Evolutionary conservation across 805 yeast genomes (phyloP).

Genomic region (Monosporozyma unispora): DNA sequence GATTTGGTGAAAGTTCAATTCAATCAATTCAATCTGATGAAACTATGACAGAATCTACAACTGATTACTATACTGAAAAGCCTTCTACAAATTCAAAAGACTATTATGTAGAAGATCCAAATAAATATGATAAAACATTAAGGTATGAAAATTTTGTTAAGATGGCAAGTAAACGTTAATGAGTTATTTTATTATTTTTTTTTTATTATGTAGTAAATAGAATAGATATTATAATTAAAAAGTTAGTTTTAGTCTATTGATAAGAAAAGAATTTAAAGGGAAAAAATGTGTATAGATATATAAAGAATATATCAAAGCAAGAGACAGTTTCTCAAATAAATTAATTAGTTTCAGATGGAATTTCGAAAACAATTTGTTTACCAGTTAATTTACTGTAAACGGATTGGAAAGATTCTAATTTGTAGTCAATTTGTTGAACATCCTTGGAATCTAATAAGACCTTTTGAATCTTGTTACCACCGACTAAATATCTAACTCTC

Average conservation of each 20-base stretch:
- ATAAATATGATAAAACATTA: constrained; percentile 4
- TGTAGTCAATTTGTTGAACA: constrained; percentile 93
- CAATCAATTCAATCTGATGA: not conserved
- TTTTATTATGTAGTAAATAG: too few species aligned
- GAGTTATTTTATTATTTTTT: too few species aligned
- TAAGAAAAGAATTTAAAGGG: constrained; percentile 6
- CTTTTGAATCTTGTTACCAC: constrained; percentile 98
- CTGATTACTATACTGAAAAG: too few species aligned
- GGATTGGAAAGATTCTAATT: constrained; percentile 98
- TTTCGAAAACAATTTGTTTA: constrained; percentile 98
- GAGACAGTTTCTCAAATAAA: constrained; percentile 4
- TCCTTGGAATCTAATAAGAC: constrained; percentile 97
- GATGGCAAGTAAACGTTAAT: constrained; percentile 7
- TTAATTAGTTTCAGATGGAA: constrained; percentile 45
- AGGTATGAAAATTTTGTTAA: constrained; percentile 17
- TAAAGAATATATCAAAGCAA: too few species aligned
- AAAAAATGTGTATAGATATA: constrained; percentile 5
- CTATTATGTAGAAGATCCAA: not conserved
- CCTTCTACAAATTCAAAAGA: too few species aligned
- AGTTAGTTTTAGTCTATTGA: too few species aligned
- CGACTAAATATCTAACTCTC: constrained; percentile 98
- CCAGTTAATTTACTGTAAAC: constrained; percentile 98
- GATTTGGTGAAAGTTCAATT: not conserved
- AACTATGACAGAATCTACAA: not conserved
- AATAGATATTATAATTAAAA: too few species aligned